Conservation (phyloP, 306 rosid genomes). For the Alnus glutinosa region DNA sequence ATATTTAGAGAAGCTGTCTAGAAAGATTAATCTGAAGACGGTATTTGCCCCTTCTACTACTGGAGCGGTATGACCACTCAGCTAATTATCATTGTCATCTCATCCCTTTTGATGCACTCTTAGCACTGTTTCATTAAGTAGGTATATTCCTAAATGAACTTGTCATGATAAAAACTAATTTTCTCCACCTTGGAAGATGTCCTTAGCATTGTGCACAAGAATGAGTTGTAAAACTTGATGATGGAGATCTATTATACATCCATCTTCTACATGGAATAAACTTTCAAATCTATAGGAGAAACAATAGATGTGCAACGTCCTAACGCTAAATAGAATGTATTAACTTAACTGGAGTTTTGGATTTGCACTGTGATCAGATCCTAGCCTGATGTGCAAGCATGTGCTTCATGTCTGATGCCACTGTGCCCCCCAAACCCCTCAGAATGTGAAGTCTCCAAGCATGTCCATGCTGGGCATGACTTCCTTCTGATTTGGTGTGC, state of each 20-base stretch:
- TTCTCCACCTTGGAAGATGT: not conserved
- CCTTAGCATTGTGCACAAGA: not conserved
- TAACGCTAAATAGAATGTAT: not conserved
- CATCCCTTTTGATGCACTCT: not conserved
- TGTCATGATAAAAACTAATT: not conserved
- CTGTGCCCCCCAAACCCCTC: not conserved
- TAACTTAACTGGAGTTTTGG: not conserved
- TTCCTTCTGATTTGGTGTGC: not conserved
- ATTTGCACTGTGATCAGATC: not conserved
- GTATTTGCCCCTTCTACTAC: conserved; percentile 53
- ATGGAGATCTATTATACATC: not conserved
- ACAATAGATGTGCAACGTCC: not conserved
- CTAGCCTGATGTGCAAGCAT: not conserved
- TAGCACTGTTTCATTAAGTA: not conserved
- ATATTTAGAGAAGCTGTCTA: conserved; percentile 5
- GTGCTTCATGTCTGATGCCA: not conserved
- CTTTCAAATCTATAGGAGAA: not conserved
- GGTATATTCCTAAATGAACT: not conserved
- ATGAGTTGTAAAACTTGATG: not conserved
- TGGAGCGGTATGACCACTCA: conserved; percentile 41
- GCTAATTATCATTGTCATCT: not conserved
- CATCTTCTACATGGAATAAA: not conserved
- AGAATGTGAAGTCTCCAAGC: not conserved
- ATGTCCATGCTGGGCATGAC: not conserved
- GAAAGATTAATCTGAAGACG: conserved; percentile 40